Evolutionary conservation across 139 green algal species (phyloP), one percentile per base, ranked within the genome.

Genomic region (Dunaliella sp.): DNA sequence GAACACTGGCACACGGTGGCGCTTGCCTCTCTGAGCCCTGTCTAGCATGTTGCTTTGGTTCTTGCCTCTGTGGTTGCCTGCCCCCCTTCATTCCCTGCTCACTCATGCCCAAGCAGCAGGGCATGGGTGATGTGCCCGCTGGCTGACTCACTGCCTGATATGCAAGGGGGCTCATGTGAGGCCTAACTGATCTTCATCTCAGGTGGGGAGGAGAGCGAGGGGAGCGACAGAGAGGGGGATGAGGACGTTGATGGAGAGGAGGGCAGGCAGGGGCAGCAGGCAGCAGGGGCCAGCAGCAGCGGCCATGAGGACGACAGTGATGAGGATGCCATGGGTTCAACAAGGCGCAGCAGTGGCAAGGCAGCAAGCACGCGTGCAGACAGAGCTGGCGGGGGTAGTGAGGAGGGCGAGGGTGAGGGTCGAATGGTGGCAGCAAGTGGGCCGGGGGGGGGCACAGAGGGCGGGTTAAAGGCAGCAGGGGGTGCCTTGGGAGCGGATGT

Each of bases 381-480:
- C 3, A 35, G 38, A 3, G 72, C 35, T 32, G 72, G 48, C 26
- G 80, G 21, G 21, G 90, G 30, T 28, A 75, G 32, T 12, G 77
- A 3, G 7, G 85, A 1, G 7, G 86, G n/a, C 0, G 88, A 83
- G 28, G n/a, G 38, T 22, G 88, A 38, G 28, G 82, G 57, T 80
- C 35, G 36, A 36, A 22, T 87, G 33, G 1, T 87, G 82, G 25
- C 86, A 88, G 32, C 93, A 89, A 1, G 94, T 93, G 26, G 95
- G 93, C 0, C 89, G 92, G 1, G 58, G 87, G 12, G 86, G 82
- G 2, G 89, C 95, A 38, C 89, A 7, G 16, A 77, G 36, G 89
- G 90, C 7, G 92, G 84, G 21, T 80, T 85, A 0, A 87, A 82
- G 26, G 88, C 89, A 36, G 95, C 91, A 1, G 95, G 95, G n/a